Base-by-base conservation (phyloP, 768 basidiomycete species). In the Russula olivacea region DNA sequence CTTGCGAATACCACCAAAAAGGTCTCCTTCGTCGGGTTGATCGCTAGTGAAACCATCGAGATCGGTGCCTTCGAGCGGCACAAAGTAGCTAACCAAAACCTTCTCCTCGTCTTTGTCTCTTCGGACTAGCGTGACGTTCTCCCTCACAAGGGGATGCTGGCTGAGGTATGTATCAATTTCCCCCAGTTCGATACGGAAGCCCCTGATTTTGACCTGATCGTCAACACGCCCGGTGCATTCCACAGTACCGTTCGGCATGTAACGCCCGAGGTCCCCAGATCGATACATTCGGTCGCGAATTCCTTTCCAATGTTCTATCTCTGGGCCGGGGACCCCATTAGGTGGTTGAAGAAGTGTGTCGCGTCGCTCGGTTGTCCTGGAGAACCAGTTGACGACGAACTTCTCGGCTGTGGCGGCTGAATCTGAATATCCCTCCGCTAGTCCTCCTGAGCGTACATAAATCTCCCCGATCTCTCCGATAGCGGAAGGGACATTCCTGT, bases 51-150 rank as follows among this genome's bases (percentile, higher is more conserved):
- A 86, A 4, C 80, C 88, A 51, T 83, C 82, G 68, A 96, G 76
- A 34, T 76, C 78, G 2, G 83, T 76, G 0, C 85, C 85, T 38
- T 86, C 84, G 43, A 94, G 76, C 14, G 97, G 96, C 17, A 99
- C 97, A 68, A 99, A 92, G 74, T 99, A 99, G 74, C 90, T 92
- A 66, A 99, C 89, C 32, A 99, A 84, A 38, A 98, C 94, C 79
- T 99, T 98, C 77, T 99, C 97, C 75, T 98, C 97, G 74, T 98
- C 93, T 79, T 98, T 98, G 78, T 99, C 96, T 72, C 96, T 80
- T 68, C 96, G 79, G 49, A 99, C 95, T 43, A 98, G 82, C 2
- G 97, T 98, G 57, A 99, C 95, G 72, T 99, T 99, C 76, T 98
- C 97, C n/a, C 96, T 80, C 2, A 99, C 85, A 21, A 93, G 82